phyloP scores from a whole-genome alignment of 768 basidiomycete genomes.

The Phaffia tasmanica region DNA sequence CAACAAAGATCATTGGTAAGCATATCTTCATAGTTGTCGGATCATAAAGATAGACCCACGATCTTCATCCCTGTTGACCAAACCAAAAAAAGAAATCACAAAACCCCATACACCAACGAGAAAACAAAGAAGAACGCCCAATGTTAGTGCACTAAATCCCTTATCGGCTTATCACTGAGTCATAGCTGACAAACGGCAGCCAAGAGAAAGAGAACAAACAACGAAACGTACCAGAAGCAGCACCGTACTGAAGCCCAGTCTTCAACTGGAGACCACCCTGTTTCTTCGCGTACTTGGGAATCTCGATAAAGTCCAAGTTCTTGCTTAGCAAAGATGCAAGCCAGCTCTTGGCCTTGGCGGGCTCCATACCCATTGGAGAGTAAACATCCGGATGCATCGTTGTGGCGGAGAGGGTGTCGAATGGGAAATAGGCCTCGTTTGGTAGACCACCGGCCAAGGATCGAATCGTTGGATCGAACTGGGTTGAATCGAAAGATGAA shows the following conservation, averaged over 20 bases:
- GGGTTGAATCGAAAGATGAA: no score
- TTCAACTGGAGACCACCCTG: constrained; percentile 46
- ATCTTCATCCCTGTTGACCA: no score
- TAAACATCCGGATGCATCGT: constrained; percentile 45
- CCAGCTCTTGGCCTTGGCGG: constrained; percentile 28
- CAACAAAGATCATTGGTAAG: no score
- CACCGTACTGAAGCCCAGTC: constrained; percentile 59
- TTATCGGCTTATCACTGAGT: no score
- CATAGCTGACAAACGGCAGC: not conserved
- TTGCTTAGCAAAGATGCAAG: constrained; percentile 34
- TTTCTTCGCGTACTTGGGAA: constrained; percentile 48
- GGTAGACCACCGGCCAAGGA: constrained; percentile 16
- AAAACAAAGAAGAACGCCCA: no score
- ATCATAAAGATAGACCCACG: no score
- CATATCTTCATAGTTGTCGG: no score
- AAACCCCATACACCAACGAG: no score
- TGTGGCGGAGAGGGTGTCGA: constrained; percentile 51
- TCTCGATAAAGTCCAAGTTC: constrained; percentile 38
- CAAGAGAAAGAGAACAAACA: not conserved
- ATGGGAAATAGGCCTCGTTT: constrained; percentile 43
- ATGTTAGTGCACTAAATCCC: no score
- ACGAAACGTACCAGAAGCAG: not conserved
- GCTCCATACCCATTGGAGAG: constrained; percentile 40
- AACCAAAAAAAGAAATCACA: no score
- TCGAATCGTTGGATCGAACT: not conserved